Evolutionary conservation across 2,329 filamentous ascomycete species (phyloP), one percentile per base, ranked within the genome.

Genomic region (Curvularia sp.): DNA sequence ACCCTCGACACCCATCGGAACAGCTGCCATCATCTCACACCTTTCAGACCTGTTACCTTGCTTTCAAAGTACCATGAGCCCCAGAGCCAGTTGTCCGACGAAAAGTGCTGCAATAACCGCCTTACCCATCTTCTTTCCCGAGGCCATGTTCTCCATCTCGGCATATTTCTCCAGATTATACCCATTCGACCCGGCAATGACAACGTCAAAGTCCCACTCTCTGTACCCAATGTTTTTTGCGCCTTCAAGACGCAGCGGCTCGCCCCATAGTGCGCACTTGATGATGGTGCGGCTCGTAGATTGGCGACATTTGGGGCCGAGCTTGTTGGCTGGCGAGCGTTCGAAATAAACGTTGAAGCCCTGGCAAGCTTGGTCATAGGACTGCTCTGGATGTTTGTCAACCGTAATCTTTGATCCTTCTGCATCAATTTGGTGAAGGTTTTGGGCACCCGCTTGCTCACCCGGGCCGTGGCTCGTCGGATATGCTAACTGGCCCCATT

Each of bases 321-420:
- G 56, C 13, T 46, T 19, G 12, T 55, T 39, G 3, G 46, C 15
- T 0, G 56, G 56, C 3, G 56, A 46, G 32, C 56, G 56, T 32
- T 59, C 56, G 23, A 50, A 59, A 13, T 59, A 59, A 6, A 55
- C 32, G 34, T 59, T 59, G 47, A 59, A 55, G n/a, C 55, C 52
- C 10, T 36, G 18, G 32, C 55, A 59, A 8, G 13, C 4, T n/a
- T 55, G 50, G 9, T 46, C 21, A 18, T 39, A 38, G 7, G 13
- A 7, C 12, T 38, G 55, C 13, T 34, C 10, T 12, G 8, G 12
- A 19, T n/a, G 13, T 34, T 5, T 2, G 10, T 21, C 13, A 6
- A 19, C 21, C 3, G 19, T 9, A 15, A 2, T 8, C 5, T 19
- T 9, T 2, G 13, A 1, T 3, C 19, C 6, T 15, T 19, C 19